Evolutionary conservation across 805 yeast species (phyloP), one percentile per base, ranked within the genome.

Genomic region (Isabelozyma heimii): DNA sequence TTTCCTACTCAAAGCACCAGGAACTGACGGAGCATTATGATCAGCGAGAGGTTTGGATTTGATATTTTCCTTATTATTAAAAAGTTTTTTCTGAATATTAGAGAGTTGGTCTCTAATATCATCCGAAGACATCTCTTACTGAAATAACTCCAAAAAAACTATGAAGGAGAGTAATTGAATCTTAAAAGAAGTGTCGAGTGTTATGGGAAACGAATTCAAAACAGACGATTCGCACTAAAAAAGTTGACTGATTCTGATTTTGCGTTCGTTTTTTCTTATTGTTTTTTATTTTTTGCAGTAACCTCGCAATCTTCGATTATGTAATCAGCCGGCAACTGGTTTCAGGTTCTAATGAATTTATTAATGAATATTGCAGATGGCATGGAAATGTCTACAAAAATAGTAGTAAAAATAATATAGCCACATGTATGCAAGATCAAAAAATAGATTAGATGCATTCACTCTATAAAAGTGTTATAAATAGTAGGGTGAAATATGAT

Each of bases 51-150:
- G 37, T 17, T 16, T 45, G 7, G 44, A 38, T 30, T 17, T n/a
- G 12, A n/a, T 37, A 26, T 47, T 40, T 40, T 50, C 48, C 41
- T 53, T 49, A 46, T 51, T 33, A 12, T 59, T 61, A 45, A 70
- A 70, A 42, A 70, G 62, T 45, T 65, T 59, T 43, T 57, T 63
- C 51, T 70, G 75, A 51, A 70, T 67, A 49, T 70, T 73, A 15
- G 73, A 66, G 46, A 70, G 65, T 51, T 70, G 76, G 28, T 70
- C 72, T 40, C 75, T 56, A 26, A 70, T 68, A 53, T 70, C 76
- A 28, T 60, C 56, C 24, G 57, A 49, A 40, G 49, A 16, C 40
- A 37, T 37, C 35, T 30, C 35, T 10, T 10, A 30, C 10, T 30
- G 10, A 30, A 30, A 30, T 30, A 10, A 9, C 35, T 13, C n/a